These are phyloP conservation scores for Flagelloscypha sp. DNA, from an alignment of 768 basidiomycete genomes.

Conservation along the genomic window DNA sequence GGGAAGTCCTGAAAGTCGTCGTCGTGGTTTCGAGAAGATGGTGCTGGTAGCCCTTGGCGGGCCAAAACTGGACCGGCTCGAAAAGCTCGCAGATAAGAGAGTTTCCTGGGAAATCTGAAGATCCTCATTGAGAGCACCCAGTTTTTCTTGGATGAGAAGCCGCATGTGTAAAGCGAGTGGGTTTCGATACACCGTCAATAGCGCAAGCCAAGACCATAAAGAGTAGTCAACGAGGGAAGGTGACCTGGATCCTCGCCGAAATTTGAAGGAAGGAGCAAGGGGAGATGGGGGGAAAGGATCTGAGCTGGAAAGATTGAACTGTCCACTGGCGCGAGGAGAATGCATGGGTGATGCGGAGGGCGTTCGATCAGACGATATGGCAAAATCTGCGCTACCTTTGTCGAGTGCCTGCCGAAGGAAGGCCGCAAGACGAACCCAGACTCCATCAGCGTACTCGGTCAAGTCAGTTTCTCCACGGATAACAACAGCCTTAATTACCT, in stretches of 20 bases:
- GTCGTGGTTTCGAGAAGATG: constrained; percentile 49
- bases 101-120: constrained; percentile 28
- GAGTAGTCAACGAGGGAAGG: constrained; percentile 65
- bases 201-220: constrained; percentile 65
- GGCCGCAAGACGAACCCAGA: constrained; percentile 55
- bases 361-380: constrained; percentile 36
- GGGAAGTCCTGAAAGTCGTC: constrained; percentile 31
- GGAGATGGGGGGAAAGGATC: constrained; percentile 19
- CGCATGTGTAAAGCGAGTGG: constrained; percentile 63
- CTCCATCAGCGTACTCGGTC: constrained; percentile 40
- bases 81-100: constrained; percentile 7
- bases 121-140: constrained; percentile 44
- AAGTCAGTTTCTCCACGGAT: constrained; percentile 57
- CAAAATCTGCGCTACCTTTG: constrained; percentile 60
- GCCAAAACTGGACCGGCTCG: constrained; percentile 20
- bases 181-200: constrained; percentile 51
- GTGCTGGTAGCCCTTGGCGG: constrained; percentile 42
- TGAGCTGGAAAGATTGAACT: constrained; percentile 26
- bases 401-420: constrained; percentile 43
- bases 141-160: constrained; percentile 56
- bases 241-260: constrained; percentile 16
- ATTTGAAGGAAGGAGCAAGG: constrained; percentile 4
- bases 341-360: constrained; percentile 42
- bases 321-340: constrained; percentile 40
- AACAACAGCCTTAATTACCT: constrained; percentile 60